Evolutionary conservation across 345 rosid species (phyloP).

Genomic region (Angophora floribunda): DNA sequence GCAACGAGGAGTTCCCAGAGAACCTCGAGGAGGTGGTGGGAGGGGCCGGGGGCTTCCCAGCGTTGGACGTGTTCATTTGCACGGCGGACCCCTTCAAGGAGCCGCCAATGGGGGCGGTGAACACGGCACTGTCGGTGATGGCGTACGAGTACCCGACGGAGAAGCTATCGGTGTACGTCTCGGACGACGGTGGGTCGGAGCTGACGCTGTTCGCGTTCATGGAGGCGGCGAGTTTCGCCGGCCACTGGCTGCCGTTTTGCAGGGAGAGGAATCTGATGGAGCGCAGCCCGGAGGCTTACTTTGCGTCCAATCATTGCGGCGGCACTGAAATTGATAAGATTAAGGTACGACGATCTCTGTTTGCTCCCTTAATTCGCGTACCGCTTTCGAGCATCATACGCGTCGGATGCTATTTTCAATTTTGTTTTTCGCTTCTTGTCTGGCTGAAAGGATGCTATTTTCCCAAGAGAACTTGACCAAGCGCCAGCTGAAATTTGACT

Average conservation of each 20-base stretch:
- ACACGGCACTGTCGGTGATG: constrained; percentile 72
- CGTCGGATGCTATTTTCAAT: neutral
- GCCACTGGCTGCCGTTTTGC: constrained; percentile 68
- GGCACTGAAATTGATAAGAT: constrained; percentile 18
- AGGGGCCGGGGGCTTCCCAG: constrained; percentile 30
- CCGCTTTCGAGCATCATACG: neutral
- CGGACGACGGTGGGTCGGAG: constrained; percentile 81
- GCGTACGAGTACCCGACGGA: constrained; percentile 68
- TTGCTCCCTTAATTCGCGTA: neutral
- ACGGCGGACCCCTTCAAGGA: constrained; percentile 89
- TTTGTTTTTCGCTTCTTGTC: neutral
- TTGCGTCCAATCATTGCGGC: constrained; percentile 12
- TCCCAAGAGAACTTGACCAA: neutral
- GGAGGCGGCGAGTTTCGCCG: constrained; percentile 70
- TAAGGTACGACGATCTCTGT: constrained; percentile 27
- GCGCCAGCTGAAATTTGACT: neutral
- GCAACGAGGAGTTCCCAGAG: constrained; percentile 36
- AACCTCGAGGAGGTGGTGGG: constrained; percentile 13
- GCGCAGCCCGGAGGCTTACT: constrained; percentile 49
- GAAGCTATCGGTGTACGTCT: constrained; percentile 60
- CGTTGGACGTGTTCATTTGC: constrained; percentile 69
- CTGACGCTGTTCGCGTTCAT: constrained; percentile 64
- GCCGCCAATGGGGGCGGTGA: constrained; percentile 63
- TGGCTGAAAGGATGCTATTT: neutral
- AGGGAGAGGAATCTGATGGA: constrained; percentile 24